Percentiles rank a stretch among this genome's conserved stretches.
phyloP scores from a whole-genome alignment of 768 basidiomycete genomes.

The Holtermanniella nyarrowii region DNA sequence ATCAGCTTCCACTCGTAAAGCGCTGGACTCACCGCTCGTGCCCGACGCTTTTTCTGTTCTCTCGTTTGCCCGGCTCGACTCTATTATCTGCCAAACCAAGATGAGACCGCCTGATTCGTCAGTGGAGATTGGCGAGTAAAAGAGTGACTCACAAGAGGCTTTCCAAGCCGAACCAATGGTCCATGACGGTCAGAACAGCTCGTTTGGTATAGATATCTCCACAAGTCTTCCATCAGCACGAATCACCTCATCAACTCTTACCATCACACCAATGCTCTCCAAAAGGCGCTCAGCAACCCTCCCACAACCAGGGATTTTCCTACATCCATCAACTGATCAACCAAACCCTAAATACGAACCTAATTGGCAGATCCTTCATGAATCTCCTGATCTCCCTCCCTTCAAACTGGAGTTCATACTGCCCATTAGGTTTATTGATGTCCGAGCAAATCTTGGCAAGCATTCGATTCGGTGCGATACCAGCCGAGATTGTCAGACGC shows the following conservation, averaged over 20 bases:
- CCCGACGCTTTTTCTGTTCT: slow-evolving; percentile 85
- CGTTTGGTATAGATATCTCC: slow-evolving; percentile 77
- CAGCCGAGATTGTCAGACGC: slow-evolving; percentile 80
- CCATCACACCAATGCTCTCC: slow-evolving; percentile 79
- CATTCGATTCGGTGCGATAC: slow-evolving; percentile 95
- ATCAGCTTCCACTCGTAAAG: neutral
- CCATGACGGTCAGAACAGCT: slow-evolving; percentile 64
- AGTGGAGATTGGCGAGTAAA: neutral
- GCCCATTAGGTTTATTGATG: slow-evolving; percentile 93
- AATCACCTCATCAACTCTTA: slow-evolving; percentile 33
- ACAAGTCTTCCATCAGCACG: slow-evolving; percentile 61
- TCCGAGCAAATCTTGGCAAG: slow-evolving; percentile 96
- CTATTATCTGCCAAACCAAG: slow-evolving; percentile 78
- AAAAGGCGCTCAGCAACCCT: slow-evolving; percentile 79
- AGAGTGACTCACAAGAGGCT: slow-evolving; percentile 51
- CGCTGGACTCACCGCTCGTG: slow-evolving; percentile 57
- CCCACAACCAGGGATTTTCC: slow-evolving; percentile 69
- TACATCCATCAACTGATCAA: neutral
- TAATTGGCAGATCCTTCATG: slow-evolving; percentile 71
- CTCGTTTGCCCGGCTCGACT: slow-evolving; percentile 63
- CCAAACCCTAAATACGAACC: slow-evolving; percentile 22
- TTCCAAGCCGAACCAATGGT: slow-evolving; percentile 70
- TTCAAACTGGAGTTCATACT: slow-evolving; percentile 65
- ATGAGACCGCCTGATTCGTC: slow-evolving; percentile 50
- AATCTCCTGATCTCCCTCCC: slow-evolving; percentile 57